Base-by-base conservation (phyloP, 495 filamentous ascomycete genomes). In the Neurospora terricola region DNA sequence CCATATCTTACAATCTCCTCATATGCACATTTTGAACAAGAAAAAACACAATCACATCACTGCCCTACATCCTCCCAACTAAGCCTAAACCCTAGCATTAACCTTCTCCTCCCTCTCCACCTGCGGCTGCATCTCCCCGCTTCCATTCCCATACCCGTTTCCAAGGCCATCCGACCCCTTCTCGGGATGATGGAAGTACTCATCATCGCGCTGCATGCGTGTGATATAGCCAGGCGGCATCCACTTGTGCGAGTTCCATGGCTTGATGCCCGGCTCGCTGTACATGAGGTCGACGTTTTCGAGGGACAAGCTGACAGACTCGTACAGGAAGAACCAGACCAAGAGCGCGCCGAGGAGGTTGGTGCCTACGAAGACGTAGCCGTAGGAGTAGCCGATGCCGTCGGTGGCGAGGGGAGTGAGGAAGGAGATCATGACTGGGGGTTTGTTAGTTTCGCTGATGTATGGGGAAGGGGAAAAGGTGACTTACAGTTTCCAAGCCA, bases 221-320 rank as follows among this genome's bases (percentile, higher is more conserved):
- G 80, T 76, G 70, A 75, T 62, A 40, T 82, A 81, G 21, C 78
- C 86, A 2, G 87, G 87, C 16, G 88, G 82, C 18, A 83, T 80
- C 91, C 91, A 93, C 74, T 82, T 82, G 71, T 79, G 78, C 71
- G 85, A 88, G 83, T 89, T 89, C 86, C 88, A 90, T n/a, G 92
- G 90, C 78, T 86, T 86, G 69, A 94, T 86, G 72, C 84, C 80
- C 39, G 86, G 77, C 37, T 77, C 62, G 72, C 91, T 81, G 77
- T 93, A 94, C 92, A 94, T 94, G 70, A 86, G 89, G 82, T 94
- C 85, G 69, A 87, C 86, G 79, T 94, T 90, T 84, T 94, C 92
- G 54, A 95, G 86, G 42, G 87, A 89, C 42, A 90, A 84, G 69
- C 89, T 88, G 74, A 88, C 84, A 34, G 86, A 89, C 81, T 96